Evolutionary conservation across 2,329 filamentous ascomycete genomes (phyloP).

Genomic region (Diatrype stigma): DNA sequence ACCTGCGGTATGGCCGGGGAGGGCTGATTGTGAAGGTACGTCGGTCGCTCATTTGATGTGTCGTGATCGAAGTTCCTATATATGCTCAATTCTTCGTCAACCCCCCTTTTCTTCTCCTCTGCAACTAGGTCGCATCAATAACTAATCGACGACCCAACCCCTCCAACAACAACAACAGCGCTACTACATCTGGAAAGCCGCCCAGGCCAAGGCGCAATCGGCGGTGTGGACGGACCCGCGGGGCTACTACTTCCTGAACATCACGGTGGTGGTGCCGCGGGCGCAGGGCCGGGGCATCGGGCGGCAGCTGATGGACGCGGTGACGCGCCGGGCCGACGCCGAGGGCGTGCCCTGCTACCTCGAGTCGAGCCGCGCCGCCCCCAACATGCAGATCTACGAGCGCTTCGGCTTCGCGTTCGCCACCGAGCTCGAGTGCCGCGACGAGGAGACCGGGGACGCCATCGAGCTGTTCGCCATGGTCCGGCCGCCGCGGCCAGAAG

Average conservation of each 20-base stretch:
- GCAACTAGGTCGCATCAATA: not conserved
- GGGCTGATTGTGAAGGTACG: slow-evolving; percentile 58
- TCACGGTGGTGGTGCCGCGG: slow-evolving; percentile 64
- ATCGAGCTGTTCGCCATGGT: slow-evolving; percentile 50
- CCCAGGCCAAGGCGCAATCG: slow-evolving; percentile 58
- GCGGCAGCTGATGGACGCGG: slow-evolving; percentile 57
- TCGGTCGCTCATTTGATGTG: not conserved
- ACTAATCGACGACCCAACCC: not conserved
- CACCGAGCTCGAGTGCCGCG: slow-evolving; percentile 59
- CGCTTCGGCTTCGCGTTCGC: slow-evolving; percentile 63
- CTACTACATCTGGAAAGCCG: slow-evolving; percentile 69
- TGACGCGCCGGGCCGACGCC: slow-evolving; percentile 59
- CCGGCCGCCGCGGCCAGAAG: slow-evolving; percentile 31
- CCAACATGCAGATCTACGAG: slow-evolving; percentile 68
- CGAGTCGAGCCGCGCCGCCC: slow-evolving; percentile 63
- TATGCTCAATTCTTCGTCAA: too few relatives aligned
- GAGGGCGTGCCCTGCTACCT: slow-evolving; percentile 65
- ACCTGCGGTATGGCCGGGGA: slow-evolving; percentile 63
- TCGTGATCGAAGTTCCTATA: not conserved
- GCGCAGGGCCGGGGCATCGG: slow-evolving; percentile 65
- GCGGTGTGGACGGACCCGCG: slow-evolving; percentile 60
- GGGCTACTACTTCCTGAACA: slow-evolving; percentile 75
- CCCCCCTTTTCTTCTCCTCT: not conserved
- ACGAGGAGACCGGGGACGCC: slow-evolving; percentile 50
- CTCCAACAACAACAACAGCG: slow-evolving; percentile 34